A percentile compares a stretch with the other conserved stretches of the same genome.
Evolutionary conservation across 148 eudicot genomes (phyloP).

Genomic region (Hydrangea macrophylla): DNA sequence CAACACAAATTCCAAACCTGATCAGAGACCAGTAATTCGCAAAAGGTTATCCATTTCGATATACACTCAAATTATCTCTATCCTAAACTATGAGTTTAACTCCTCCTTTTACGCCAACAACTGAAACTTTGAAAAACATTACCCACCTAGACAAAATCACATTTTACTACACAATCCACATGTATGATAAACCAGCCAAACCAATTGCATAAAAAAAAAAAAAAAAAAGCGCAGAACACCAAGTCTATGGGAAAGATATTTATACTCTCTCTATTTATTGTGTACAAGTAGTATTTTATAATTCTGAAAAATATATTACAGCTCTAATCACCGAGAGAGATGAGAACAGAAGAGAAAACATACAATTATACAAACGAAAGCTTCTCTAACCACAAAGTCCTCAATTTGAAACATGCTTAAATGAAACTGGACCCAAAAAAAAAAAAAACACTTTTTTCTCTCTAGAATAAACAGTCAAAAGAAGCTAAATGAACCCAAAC

Average conservation of each 20-base stretch:
- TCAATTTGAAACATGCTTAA: not conserved
- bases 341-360: no score
- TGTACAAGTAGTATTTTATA: not conserved
- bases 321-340: no score
- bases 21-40: not conserved
- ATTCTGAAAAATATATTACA: not conserved
- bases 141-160: not conserved
- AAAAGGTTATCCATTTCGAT: not conserved
- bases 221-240: not conserved
- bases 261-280: not conserved
- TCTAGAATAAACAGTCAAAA: not conserved
- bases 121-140: not conserved
- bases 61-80: not conserved
- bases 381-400: not conserved
- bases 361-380: not conserved
- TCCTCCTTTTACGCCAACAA: not conserved
- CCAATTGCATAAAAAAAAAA: not conserved
- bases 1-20: not conserved
- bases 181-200: not conserved
- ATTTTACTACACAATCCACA: not conserved
- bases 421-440: not conserved
- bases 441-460: not conserved
- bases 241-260: not conserved
- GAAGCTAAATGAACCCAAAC: conserved; percentile 1
- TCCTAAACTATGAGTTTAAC: not conserved